phyloP scores from a whole-genome alignment of 306 rosid genomes.

The Styphnolobium japonicum region DNA sequence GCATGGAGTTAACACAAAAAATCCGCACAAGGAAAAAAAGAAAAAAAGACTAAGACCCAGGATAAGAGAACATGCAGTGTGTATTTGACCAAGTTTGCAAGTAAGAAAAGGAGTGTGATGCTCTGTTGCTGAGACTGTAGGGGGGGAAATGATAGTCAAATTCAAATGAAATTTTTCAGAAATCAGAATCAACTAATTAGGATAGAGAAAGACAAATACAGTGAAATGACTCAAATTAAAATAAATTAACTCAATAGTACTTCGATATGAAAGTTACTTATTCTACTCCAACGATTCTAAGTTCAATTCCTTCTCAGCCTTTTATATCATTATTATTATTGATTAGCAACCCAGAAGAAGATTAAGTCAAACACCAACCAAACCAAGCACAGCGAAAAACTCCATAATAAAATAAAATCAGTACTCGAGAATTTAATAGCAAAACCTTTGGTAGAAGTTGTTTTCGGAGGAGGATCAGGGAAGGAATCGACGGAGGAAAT shows the following conservation, averaged over 20 bases:
- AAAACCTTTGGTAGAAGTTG: constrained; percentile 60
- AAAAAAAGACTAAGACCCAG: not conserved
- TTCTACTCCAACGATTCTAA: not conserved
- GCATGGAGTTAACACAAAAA: not conserved
- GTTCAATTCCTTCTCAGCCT: too few relatives aligned
- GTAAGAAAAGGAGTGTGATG: not conserved
- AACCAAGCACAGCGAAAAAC: not conserved
- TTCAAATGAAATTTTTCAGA: not conserved
- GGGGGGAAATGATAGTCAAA: not conserved
- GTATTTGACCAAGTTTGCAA: not conserved
- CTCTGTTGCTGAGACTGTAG: not conserved
- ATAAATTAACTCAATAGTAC: not conserved
- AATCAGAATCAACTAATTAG: not conserved
- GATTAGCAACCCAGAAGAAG: not conserved
- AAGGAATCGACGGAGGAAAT: constrained; percentile 48
- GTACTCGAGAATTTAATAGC: not conserved
- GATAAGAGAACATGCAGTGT: not conserved
- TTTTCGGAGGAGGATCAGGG: constrained; percentile 44
- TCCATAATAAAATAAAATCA: not conserved
- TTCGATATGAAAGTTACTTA: not conserved
- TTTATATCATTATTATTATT: not conserved
- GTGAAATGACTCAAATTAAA: constrained; percentile 11
- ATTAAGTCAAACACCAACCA: not conserved
- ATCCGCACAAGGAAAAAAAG: not conserved
- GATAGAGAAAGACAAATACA: constrained; percentile 17